Percentiles rank a stretch among this genome's conserved stretches.
These are phyloP conservation scores for Macrolepiota fuliginosa DNA, from an alignment of 768 basidiomycete species.

Conservation along the genomic window DNA sequence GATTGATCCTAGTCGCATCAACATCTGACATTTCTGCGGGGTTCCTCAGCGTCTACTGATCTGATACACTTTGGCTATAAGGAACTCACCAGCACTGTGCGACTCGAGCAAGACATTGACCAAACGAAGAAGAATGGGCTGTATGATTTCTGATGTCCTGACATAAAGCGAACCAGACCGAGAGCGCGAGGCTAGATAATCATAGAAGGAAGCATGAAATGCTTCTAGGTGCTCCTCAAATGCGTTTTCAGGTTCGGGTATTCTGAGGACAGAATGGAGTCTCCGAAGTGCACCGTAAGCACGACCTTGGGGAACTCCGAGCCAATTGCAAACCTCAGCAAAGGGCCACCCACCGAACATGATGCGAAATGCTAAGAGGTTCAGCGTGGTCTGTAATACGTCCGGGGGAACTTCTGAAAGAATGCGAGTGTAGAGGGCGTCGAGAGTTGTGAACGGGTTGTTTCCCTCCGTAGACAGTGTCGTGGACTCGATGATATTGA, in stretches of 20 bases:
- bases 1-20: not conserved
- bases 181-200: not conserved
- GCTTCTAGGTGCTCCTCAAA: not conserved
- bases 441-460: conserved; percentile 7
- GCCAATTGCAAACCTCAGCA: not conserved
- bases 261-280: not conserved
- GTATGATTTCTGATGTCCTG: not conserved
- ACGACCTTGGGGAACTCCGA: not conserved
- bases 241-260: not conserved
- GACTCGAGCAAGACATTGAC: not conserved
- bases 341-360: not conserved
- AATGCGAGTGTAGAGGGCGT: conserved; percentile 8
- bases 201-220: not conserved
- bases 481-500: not conserved
- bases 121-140: not conserved
- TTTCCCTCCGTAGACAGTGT: not conserved
- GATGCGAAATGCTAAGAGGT: not conserved
- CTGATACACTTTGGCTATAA: not conserved
- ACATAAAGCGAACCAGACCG: not conserved
- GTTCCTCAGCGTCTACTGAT: not conserved
- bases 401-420: not conserved
- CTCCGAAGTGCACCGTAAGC: not conserved
- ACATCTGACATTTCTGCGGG: not conserved
- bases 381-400: not conserved
- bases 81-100: not conserved